phyloP scores from a whole-genome alignment of 805 yeast species.

The Candida sphagnicola region DNA sequence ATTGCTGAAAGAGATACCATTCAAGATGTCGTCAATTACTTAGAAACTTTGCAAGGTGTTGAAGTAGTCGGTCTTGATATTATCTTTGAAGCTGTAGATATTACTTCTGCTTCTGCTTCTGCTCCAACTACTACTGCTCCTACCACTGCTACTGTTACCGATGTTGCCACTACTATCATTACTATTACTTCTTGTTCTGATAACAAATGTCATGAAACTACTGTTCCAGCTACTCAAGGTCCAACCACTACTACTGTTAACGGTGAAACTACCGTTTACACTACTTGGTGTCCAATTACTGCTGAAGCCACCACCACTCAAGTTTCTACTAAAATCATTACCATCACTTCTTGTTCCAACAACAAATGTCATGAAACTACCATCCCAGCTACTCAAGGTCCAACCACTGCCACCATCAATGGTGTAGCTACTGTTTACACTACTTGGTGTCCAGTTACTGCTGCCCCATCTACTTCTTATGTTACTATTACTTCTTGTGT shows the following conservation, averaged over 20 bases:
- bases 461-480: constrained; percentile 20
- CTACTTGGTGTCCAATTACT: constrained; percentile 33
- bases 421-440: constrained; percentile 29
- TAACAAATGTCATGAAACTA: constrained; percentile 25
- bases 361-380: constrained; percentile 26
- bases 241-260: constrained; percentile 18
- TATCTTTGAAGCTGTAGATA: constrained; percentile 10
- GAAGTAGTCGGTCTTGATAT: constrained; percentile 10
- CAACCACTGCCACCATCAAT: constrained; percentile 22
- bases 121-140: constrained; percentile 11
- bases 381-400: constrained; percentile 24
- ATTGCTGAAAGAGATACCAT: constrained; percentile 30
- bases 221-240: constrained; percentile 23
- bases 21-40: constrained; percentile 16
- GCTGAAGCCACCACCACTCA: constrained; percentile 12
- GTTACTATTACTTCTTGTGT: constrained; percentile 24
- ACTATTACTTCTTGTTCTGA: constrained; percentile 35
- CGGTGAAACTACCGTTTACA: constrained; percentile 31
- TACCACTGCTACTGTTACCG: constrained; percentile 16
- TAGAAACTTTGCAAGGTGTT: constrained; percentile 19
- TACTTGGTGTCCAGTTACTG: constrained; percentile 34
- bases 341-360: constrained; percentile 33
- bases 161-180: constrained; percentile 23
- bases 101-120: constrained; percentile 14
- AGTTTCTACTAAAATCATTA: constrained; percentile 18